Percentiles rank a stretch among this genome's conserved stretches.
phyloP scores from a whole-genome alignment of 495 filamentous ascomycete genomes.

The Penicillium coprophilum region DNA sequence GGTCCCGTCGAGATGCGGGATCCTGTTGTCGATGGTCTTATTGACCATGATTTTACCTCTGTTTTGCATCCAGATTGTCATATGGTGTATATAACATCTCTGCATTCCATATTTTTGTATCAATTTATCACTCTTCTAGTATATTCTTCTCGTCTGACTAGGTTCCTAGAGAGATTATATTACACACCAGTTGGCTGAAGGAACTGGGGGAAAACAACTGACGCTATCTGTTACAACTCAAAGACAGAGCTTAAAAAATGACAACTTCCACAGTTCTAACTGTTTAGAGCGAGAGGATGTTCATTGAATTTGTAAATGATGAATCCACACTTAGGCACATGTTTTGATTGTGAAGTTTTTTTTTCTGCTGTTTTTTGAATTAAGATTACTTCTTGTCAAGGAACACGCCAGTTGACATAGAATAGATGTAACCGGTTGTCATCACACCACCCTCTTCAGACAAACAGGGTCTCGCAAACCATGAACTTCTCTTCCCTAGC shows the following conservation, averaged over 20 bases:
- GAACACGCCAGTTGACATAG: background rate
- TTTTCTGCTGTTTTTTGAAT: background rate
- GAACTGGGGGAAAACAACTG: background rate
- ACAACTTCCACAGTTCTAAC: background rate
- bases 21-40: too few species aligned
- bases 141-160: too few species aligned
- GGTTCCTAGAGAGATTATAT: too few species aligned
- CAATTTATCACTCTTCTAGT: too few species aligned
- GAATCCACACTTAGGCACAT: too few species aligned
- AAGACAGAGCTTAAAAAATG: background rate
- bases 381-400: background rate
- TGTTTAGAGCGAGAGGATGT: background rate
- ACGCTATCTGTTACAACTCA: background rate
- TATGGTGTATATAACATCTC: too few species aligned
- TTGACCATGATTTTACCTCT: too few species aligned
- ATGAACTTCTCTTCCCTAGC: constrained; percentile 84
- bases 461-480: constrained; percentile 67
- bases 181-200: background rate
- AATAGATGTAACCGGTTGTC: background rate
- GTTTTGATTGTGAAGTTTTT: too few species aligned
- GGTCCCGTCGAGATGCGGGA: too few species aligned
- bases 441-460: constrained; percentile 26
- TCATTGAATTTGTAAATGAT: too few species aligned
- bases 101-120: too few species aligned
- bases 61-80: too few species aligned